phyloP scores from a whole-genome alignment of 345 rosid genomes.

The Arabis alpina region DNA sequence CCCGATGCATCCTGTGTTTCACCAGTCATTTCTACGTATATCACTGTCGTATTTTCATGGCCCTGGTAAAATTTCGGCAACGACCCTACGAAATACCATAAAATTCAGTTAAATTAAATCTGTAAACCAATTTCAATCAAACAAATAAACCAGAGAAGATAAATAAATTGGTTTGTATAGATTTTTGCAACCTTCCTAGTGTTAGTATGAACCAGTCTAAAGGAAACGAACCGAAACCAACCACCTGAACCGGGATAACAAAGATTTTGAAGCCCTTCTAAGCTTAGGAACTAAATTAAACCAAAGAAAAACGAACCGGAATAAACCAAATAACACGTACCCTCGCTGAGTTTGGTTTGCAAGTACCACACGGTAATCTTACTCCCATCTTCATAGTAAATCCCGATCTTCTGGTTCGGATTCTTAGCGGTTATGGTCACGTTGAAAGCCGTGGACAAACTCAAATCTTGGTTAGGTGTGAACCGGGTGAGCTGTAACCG shows the following conservation, averaged over 20 bases:
- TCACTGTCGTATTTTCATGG: slow-evolving; percentile 71
- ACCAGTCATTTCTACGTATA: slow-evolving; percentile 61
- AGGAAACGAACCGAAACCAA: neutral
- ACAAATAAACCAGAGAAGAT: neutral
- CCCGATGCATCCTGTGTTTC: slow-evolving; percentile 55
- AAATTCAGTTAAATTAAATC: neutral
- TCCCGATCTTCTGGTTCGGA: slow-evolving; percentile 80
- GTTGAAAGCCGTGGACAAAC: slow-evolving; percentile 60
- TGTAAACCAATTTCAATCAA: slow-evolving; percentile 5
- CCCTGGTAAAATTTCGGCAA: slow-evolving; percentile 92
- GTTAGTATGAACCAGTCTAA: neutral
- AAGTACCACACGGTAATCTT: slow-evolving; percentile 60
- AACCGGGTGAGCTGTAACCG: slow-evolving; percentile 59
- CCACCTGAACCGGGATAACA: neutral
- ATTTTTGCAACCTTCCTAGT: neutral
- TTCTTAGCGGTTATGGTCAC: slow-evolving; percentile 69
- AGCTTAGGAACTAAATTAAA: neutral
- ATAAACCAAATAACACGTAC: slow-evolving; percentile 29
- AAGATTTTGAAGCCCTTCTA: neutral
- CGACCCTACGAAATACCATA: slow-evolving; percentile 44
- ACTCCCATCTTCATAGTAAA: slow-evolving; percentile 89
- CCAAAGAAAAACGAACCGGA: neutral
- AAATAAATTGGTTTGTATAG: neutral
- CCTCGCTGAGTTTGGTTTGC: slow-evolving; percentile 57
- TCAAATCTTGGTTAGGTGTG: slow-evolving; percentile 45